phyloP scores from a whole-genome alignment of 2,329 filamentous ascomycete species.

The Colletotrichum melonis region DNA sequence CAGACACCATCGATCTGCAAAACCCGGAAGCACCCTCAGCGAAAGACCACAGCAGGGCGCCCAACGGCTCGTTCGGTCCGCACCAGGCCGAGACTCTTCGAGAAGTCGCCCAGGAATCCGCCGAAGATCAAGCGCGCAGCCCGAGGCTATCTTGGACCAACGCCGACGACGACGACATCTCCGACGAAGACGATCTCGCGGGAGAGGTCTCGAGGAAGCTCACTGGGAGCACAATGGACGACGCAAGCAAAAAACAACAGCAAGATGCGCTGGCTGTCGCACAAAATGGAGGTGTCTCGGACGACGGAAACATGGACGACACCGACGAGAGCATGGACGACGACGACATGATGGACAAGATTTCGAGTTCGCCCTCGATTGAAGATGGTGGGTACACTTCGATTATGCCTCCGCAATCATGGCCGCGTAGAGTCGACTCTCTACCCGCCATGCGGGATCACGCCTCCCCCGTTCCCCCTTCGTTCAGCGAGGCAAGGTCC shows the following conservation, averaged over 20 bases:
- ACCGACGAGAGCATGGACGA: slow-evolving; percentile 82
- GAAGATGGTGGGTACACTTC: slow-evolving; percentile 91
- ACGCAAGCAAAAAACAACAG: slow-evolving; percentile 45
- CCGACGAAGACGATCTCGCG: slow-evolving; percentile 58
- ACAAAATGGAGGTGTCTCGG: slow-evolving; percentile 68
- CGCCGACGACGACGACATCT: slow-evolving; percentile 52
- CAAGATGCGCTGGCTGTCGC: slow-evolving; percentile 63
- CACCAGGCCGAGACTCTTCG: slow-evolving; percentile 90
- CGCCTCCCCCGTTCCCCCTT: slow-evolving; percentile 46
- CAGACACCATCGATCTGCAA: slow-evolving; percentile 96
- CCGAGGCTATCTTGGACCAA: slow-evolving; percentile 68
- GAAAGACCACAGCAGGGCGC: slow-evolving; percentile 75
- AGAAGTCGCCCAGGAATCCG: slow-evolving; percentile 81
- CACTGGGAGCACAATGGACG: slow-evolving; percentile 42
- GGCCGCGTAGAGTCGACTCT: slow-evolving; percentile 58
- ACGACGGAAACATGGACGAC: slow-evolving; percentile 74
- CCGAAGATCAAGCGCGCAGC: slow-evolving; percentile 76
- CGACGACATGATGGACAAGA: slow-evolving; percentile 97
- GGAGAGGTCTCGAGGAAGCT: slow-evolving; percentile 53
- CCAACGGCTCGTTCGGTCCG: slow-evolving; percentile 64
- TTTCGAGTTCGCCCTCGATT: slow-evolving; percentile 98
- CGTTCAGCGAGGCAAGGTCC: slow-evolving; percentile 47
- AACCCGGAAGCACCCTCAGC: slow-evolving; percentile 84
- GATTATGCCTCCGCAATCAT: slow-evolving; percentile 48
- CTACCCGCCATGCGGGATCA: slow-evolving; percentile 47